Evolutionary conservation across 371 early-diverging fungal species (phyloP).

Genomic region (Mucor plumbeus): DNA sequence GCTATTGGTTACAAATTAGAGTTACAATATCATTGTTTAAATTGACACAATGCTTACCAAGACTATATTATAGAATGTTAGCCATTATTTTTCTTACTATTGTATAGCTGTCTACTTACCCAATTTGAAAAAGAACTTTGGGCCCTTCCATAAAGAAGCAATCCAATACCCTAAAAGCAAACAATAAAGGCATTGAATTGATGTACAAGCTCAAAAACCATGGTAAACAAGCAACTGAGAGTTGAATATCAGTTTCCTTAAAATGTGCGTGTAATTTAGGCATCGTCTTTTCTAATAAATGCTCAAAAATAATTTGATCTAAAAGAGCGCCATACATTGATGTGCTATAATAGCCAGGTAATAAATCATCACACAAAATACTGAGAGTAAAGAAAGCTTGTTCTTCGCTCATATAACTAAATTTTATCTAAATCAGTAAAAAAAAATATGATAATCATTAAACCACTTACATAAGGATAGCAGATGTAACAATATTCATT

Average conservation of each 20-base stretch:
- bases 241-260: conserved; percentile 86
- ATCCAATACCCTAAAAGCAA: conserved; percentile 90
- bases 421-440: not conserved
- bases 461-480: conserved; percentile 38
- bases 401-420: conserved; percentile 89
- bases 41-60: conserved; percentile 13
- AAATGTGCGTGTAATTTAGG: conserved; percentile 82
- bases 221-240: conserved; percentile 93
- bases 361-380: conserved; percentile 85
- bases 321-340: conserved; percentile 97
- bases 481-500: conserved; percentile 97
- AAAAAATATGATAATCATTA: not conserved
- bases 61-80: conserved; percentile 4
- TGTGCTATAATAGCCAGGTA: conserved; percentile 96
- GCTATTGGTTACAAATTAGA: conserved; percentile 53
- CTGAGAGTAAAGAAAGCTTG: conserved; percentile 95
- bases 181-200: conserved; percentile 90
- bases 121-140: conserved; percentile 91
- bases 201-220: conserved; percentile 96
- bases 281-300: conserved; percentile 80
- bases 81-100: too few species aligned
- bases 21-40: not conserved
- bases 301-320: conserved; percentile 95
- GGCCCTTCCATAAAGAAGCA: conserved; percentile 95
- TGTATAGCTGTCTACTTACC: conserved; percentile 41